These are phyloP conservation scores for Parmelia sp. DNA, from an alignment of 495 filamentous ascomycete genomes.

Conservation along the genomic window DNA sequence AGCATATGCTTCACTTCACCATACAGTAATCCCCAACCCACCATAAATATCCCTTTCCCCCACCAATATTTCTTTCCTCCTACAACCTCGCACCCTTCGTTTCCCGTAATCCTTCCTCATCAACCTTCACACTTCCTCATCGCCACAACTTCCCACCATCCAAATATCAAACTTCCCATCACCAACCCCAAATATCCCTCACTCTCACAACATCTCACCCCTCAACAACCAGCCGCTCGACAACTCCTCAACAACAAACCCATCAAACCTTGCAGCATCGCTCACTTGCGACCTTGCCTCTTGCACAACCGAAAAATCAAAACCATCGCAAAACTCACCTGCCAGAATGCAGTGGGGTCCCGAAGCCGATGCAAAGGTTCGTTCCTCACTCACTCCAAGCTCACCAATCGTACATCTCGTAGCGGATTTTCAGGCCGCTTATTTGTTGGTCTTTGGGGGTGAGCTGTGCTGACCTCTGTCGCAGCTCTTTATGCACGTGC, in stretches of 20 bases:
- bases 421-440: no score
- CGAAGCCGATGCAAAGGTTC: conserved; percentile 5
- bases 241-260: background rate
- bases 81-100: background rate
- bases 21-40: background rate
- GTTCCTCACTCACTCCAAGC: background rate
- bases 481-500: conserved; percentile 6
- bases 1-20: background rate
- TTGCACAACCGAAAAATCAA: background rate
- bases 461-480: background rate
- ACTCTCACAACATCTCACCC: background rate
- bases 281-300: background rate
- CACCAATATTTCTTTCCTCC: background rate
- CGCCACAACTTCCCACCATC: background rate
- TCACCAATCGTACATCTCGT: no score
- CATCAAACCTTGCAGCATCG: background rate
- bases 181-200: background rate
- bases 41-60: background rate
- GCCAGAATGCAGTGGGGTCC: conserved; percentile 15
- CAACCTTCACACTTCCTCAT: background rate
- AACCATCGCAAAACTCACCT: background rate
- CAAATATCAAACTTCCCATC: background rate
- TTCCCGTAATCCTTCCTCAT: background rate
- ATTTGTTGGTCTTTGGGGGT: no score
- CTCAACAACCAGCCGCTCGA: background rate